phyloP scores from a whole-genome alignment of 1,284 basidiomycete species.

The Tilletiaria anomala region DNA sequence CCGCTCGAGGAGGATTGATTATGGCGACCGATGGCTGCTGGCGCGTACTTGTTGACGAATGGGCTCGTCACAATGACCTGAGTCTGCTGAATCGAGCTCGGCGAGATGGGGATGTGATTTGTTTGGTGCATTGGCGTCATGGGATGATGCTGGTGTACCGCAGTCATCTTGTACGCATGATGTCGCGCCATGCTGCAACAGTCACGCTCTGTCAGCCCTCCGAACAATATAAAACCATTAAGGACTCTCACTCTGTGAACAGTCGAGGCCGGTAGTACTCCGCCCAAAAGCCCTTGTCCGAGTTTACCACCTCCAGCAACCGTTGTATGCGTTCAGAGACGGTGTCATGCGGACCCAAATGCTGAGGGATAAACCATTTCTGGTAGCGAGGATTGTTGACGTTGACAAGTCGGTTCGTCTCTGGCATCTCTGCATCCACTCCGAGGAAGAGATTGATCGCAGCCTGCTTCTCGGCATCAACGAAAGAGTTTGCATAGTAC shows the following conservation, averaged over 20 bases:
- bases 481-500: constrained; percentile 85
- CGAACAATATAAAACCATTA: background rate
- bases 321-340: constrained; percentile 13
- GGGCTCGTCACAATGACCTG: too few relatives aligned
- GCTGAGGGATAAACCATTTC: constrained; percentile 20
- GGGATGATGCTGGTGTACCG: constrained; percentile 21
- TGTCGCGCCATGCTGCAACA: constrained; percentile 21
- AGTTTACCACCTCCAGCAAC: constrained; percentile 20
- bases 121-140: too few relatives aligned
- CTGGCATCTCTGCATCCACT: constrained; percentile 42
- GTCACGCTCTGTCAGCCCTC: background rate
- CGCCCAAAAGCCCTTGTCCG: constrained; percentile 32
- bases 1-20: too few relatives aligned
- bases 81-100: too few relatives aligned
- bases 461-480: constrained; percentile 83
- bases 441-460: constrained; percentile 96
- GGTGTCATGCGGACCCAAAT: constrained; percentile 11
- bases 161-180: constrained; percentile 39
- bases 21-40: too few relatives aligned
- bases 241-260: constrained; percentile 24
- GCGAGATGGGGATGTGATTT: too few relatives aligned
- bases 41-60: too few relatives aligned
- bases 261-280: constrained; percentile 36
- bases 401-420: background rate
- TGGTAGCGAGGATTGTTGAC: constrained; percentile 9